Conservation (phyloP, 2,329 filamentous ascomycete genomes). For the Moelleriella libera region DNA sequence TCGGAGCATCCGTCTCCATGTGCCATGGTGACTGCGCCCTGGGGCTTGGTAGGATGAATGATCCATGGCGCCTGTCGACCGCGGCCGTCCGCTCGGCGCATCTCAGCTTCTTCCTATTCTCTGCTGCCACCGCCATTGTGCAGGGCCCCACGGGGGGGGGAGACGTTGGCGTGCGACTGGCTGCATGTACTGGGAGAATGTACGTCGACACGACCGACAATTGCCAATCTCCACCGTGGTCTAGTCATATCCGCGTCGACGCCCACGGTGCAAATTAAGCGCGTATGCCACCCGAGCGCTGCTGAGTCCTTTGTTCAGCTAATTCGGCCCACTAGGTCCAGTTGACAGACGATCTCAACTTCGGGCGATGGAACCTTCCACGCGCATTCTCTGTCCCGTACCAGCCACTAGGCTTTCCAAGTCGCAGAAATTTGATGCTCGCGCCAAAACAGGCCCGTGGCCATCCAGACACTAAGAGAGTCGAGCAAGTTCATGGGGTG, state of each 20-base stretch:
- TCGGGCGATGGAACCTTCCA: not conserved
- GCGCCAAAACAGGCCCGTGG: not conserved
- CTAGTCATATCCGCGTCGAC: conserved; percentile 2
- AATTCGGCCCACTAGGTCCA: not conserved
- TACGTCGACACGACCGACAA: not conserved
- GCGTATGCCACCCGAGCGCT: not conserved
- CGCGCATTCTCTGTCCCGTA: not conserved
- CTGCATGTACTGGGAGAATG: not conserved
- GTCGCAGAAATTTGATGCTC: not conserved
- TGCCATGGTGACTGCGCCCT: not conserved
- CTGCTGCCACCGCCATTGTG: not conserved
- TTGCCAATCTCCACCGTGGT: conserved; percentile 9
- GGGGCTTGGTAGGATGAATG: not conserved
- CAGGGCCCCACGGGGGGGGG: not conserved
- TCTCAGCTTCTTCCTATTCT: not conserved
- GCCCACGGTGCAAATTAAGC: conserved; percentile 4
- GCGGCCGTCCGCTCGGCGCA: conserved; percentile 4
- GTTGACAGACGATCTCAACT: not conserved
- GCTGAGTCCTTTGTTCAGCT: not conserved
- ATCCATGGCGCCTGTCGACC: not conserved
- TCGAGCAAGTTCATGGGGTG: no score
- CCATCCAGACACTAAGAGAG: no score
- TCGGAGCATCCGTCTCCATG: no score
- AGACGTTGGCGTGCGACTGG: conserved; percentile 6
- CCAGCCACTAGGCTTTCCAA: not conserved